phyloP scores from a whole-genome alignment of 176 grass and related monocot species.

The Secale cereale region DNA sequence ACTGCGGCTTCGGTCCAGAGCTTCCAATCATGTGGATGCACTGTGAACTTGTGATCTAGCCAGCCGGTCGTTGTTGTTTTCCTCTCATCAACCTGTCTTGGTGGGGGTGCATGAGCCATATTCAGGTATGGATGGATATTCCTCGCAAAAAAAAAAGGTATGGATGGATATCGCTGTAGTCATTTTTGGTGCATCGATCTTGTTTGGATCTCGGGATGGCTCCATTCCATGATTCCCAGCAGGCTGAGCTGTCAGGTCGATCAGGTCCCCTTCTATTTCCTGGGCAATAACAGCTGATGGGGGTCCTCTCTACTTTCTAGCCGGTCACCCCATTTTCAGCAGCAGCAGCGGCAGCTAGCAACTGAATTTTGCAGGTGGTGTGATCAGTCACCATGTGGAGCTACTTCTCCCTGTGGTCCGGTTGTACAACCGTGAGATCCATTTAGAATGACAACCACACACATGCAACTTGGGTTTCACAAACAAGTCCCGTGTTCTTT shows the following conservation, averaged over 20 bases:
- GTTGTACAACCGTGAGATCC: neutral
- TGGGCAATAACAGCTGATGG: slow-evolving; percentile 6
- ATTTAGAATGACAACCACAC: too few relatives aligned
- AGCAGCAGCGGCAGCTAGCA: neutral
- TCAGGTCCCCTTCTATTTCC: neutral
- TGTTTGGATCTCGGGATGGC: slow-evolving; percentile 18
- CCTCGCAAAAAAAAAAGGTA: too few relatives aligned
- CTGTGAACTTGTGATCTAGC: neutral
- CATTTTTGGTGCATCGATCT: neutral
- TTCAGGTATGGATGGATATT: slow-evolving; percentile 4
- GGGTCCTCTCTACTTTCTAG: neutral
- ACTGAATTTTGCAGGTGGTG: slow-evolving; percentile 27
- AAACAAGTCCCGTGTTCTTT: too few relatives aligned
- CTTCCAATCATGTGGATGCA: slow-evolving; percentile 5
- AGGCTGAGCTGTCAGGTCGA: too few relatives aligned
- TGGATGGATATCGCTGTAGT: neutral
- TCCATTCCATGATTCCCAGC: slow-evolving; percentile 33
- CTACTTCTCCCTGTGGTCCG: neutral
- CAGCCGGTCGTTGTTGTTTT: slow-evolving; percentile 23
- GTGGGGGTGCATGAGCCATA: slow-evolving; percentile 11
- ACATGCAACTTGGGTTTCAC: too few relatives aligned
- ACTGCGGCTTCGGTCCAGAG: neutral
- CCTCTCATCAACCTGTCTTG: slow-evolving; percentile 5
- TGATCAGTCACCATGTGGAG: slow-evolving; percentile 19
- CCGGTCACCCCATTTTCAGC: neutral